Evolutionary conservation across 176 grass and related monocot species (phyloP), one percentile per base, ranked within the genome.

Genomic region (Rhynchospora pubera): DNA sequence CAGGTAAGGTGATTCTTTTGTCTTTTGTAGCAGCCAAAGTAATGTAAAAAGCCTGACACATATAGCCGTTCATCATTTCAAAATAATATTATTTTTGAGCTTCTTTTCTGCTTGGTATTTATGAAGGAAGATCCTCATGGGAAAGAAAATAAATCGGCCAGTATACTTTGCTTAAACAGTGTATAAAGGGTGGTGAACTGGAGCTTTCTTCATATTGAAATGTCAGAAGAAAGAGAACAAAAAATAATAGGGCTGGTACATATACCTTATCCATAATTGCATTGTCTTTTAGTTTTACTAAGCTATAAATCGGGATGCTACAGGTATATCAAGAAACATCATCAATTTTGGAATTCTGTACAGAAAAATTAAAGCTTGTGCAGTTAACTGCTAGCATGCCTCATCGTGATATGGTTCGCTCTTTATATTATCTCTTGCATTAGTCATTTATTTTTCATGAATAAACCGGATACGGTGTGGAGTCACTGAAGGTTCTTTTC

Each of bases 261-360:
- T 47, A 47, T 71, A 6, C 47, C 9, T 51, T 23, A 22, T 50
- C 13, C 77, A 22, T 51, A 68, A 62, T 71, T 9, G 48, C 34
- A 5, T 73, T 50, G 46, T 14, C 2, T 83, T 26, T 11, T 34
- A 1, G 10, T 45, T 47, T 63, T 26, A 14, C 57, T 44, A 53
- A 64, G 22, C 26, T 52, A 50, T 67, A 24, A 46, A 18, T 81
- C 47, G 55, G 1, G 9, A 47, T 80, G 51, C 52, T 58, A 22
- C 73, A 97, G 90, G 88, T 97, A 84, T 89, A 88, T 91, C 89
- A 72, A 12, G 94, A 94, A 85, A 92, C 85, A 12, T 89, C 75
- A 65, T 97, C 90, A 84, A 85, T 97, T 58, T 90, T 97, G 59
- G 88, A 92, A 62, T 88, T 91, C 48, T 97, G 92, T 89, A 88